A percentile compares a stretch with the other conserved stretches of the same genome.
phyloP scores from a whole-genome alignment of 2,329 filamentous ascomycete genomes.

The Aspergillus terreus region DNA sequence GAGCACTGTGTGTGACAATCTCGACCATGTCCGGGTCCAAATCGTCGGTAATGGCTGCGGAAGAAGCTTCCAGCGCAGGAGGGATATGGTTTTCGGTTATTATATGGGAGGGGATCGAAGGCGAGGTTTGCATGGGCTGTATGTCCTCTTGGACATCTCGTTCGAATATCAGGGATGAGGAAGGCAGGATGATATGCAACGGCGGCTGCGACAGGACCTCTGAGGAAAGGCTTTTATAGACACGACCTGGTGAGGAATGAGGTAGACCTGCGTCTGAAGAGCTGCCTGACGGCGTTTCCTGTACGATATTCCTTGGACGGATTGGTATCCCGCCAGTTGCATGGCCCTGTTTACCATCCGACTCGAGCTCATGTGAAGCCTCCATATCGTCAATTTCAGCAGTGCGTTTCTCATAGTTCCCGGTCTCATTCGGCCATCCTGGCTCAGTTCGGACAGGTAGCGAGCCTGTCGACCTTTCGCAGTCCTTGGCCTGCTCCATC shows the following conservation, averaged over 20 bases:
- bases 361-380: no score
- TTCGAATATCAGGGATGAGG: constrained; percentile 78
- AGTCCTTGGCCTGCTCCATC: no score
- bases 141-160: constrained; percentile 84
- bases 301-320: no score
- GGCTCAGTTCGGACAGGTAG: no score
- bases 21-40: constrained; percentile 87
- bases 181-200: constrained; percentile 70
- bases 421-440: no score
- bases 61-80: constrained; percentile 84
- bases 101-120: constrained; percentile 89
- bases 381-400: no score
- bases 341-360: no score
- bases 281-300: background rate
- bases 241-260: background rate
- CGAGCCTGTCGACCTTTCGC: no score
- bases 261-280: background rate
- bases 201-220: background rate
- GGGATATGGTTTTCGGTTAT: constrained; percentile 93
- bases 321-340: no score
- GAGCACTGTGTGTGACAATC: constrained; percentile 81
- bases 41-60: constrained; percentile 83
- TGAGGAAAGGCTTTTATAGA: background rate
- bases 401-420: no score
- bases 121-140: constrained; percentile 64